Conservation (phyloP, 2,329 filamentous ascomycete genomes). For the Neonectria faginata region DNA sequence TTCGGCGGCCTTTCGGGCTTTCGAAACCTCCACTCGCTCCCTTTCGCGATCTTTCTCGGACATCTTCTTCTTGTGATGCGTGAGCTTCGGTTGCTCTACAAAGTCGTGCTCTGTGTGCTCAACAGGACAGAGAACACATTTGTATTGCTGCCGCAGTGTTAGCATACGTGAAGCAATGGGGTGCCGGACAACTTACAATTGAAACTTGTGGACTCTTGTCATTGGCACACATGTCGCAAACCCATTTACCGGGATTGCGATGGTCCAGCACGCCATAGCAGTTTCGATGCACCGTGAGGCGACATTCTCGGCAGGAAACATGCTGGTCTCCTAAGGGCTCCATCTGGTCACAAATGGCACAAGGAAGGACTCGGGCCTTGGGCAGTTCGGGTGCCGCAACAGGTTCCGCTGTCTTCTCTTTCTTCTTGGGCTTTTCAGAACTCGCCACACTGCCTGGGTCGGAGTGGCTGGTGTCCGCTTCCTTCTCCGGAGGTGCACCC, state of each 20-base stretch:
- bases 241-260: constrained; percentile 82
- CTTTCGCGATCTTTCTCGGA: constrained; percentile 91
- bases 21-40: constrained; percentile 86
- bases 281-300: constrained; percentile 87
- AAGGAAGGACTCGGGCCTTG: constrained; percentile 82
- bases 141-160: constrained; percentile 73
- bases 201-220: constrained; percentile 93
- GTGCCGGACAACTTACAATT: constrained; percentile 70
- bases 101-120: constrained; percentile 85
- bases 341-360: constrained; percentile 82
- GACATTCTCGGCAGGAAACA: constrained; percentile 86
- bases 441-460: constrained; percentile 59
- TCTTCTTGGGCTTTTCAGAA: constrained; percentile 63
- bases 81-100: constrained; percentile 73
- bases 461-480: constrained; percentile 59
- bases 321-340: constrained; percentile 79
- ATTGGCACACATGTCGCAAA: constrained; percentile 95
- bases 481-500: constrained; percentile 62
- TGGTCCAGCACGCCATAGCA: constrained; percentile 89
- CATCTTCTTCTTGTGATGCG: constrained; percentile 81
- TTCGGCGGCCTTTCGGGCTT: constrained; percentile 82
- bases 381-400: constrained; percentile 80
- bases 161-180: constrained; percentile 44
- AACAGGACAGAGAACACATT: constrained; percentile 91
- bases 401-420: constrained; percentile 66